Conservation (phyloP, 257 asterid species). For the Fraxinus pennsylvanica region DNA sequence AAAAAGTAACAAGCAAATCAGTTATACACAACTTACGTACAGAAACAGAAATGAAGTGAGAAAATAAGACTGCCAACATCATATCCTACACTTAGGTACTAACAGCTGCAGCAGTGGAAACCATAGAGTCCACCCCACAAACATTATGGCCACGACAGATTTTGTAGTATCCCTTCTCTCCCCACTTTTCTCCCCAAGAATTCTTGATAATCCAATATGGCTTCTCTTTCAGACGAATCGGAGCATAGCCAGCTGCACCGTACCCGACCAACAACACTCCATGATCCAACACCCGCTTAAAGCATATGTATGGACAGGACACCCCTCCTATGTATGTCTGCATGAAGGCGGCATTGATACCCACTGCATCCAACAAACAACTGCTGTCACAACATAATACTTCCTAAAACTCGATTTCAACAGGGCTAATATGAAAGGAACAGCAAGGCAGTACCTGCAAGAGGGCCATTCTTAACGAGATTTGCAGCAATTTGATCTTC, state of each 20-base stretch:
- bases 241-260: slow-evolving; percentile 64
- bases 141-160: slow-evolving; percentile 67
- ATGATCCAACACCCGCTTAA: slow-evolving; percentile 58
- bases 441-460: slow-evolving; percentile 53
- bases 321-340: slow-evolving; percentile 84
- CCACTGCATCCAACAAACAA: slow-evolving; percentile 54
- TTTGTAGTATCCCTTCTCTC: slow-evolving; percentile 73
- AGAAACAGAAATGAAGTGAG: slow-evolving; percentile 29
- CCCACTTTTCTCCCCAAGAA: slow-evolving; percentile 87
- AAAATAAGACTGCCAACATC: not conserved
- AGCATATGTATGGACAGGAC: slow-evolving; percentile 80
- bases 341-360: slow-evolving; percentile 81
- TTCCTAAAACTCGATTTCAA: not conserved
- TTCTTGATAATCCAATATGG: slow-evolving; percentile 88
- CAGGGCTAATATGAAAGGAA: not conserved
- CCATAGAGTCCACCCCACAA: slow-evolving; percentile 92
- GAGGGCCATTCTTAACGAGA: slow-evolving; percentile 84
- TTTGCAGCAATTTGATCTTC: slow-evolving; percentile 93
- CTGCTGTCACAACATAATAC: not conserved
- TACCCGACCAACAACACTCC: slow-evolving; percentile 82
- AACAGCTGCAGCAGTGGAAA: slow-evolving; percentile 35
- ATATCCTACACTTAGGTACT: slow-evolving; percentile 10
- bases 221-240: slow-evolving; percentile 64
- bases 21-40: not conserved
- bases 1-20: not conserved